These are phyloP conservation scores for Coemansia sp. DNA, from an alignment of 192 early-diverging fungal genomes.

Conservation along the genomic window DNA sequence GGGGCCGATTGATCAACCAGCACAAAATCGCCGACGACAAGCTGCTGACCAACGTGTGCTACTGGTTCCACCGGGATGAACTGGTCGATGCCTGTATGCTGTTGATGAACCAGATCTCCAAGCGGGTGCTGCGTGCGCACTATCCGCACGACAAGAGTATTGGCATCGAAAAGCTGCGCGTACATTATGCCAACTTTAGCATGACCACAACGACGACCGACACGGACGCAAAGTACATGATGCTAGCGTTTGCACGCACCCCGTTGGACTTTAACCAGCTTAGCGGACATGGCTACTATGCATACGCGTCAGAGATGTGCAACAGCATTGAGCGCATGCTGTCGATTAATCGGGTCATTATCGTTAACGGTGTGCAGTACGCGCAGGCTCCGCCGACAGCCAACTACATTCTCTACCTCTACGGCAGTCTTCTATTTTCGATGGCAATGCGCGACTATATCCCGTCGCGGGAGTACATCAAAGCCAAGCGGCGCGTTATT, in stretches of 20 bases:
- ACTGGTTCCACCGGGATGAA: conserved; percentile 41
- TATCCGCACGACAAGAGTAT: conserved; percentile 22
- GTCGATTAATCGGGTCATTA: conserved; percentile 12
- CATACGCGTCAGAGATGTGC: conserved; percentile 22
- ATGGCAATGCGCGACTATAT: conserved; percentile 15
- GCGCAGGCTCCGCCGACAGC: conserved; percentile 34
- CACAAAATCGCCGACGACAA: conserved; percentile 1
- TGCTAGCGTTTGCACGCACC: conserved; percentile 13
- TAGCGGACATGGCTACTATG: conserved; percentile 17
- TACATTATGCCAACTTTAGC: conserved; percentile 29
- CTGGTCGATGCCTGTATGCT: conserved; percentile 32
- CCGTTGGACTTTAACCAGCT: conserved; percentile 11
- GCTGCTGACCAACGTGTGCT: conserved; percentile 9
- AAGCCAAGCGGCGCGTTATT: conserved; percentile 12
- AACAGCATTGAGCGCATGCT: conserved; percentile 15
- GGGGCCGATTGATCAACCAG: conserved; percentile 19
- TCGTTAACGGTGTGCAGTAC: conserved; percentile 15
- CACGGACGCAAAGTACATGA: conserved; percentile 10
- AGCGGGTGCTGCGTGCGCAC: conserved; percentile 16
- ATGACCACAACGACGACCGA: conserved; percentile 4
- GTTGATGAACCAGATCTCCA: conserved; percentile 15
- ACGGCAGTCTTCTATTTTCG: conserved; percentile 17
- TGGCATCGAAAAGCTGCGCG: conserved; percentile 6
- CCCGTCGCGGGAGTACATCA: conserved; percentile 7
- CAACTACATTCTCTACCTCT: conserved; percentile 32